A percentile compares a stretch with the other conserved stretches of the same genome.
These are phyloP conservation scores for Sugiyamaella pinicola DNA, from an alignment of 1,139 yeast genomes.

Conservation along the genomic window DNA sequence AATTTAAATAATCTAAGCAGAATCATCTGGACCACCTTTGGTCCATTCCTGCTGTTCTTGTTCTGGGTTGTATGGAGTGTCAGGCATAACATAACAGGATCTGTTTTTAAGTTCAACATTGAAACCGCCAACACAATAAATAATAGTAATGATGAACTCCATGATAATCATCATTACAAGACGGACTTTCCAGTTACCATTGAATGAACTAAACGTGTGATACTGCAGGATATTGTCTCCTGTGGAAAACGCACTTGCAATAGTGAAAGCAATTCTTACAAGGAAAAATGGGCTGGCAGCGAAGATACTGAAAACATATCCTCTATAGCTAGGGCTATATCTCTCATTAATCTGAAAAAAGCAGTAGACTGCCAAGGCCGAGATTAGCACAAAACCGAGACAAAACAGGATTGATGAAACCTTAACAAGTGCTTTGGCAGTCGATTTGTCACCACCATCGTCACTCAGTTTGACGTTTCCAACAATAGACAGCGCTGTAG, in stretches of 20 bases:
- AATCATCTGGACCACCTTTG: background rate
- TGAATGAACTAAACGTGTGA: conserved; percentile 25
- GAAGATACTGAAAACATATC: conserved; percentile 16
- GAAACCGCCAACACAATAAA: conserved; percentile 18
- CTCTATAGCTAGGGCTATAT: conserved; percentile 15
- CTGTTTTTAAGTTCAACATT: conserved; percentile 13
- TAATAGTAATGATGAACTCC: conserved; percentile 21
- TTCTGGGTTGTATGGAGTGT: background rate
- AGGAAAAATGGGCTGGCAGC: conserved; percentile 22
- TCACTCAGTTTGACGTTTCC: conserved; percentile 18
- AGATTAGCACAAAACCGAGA: conserved; percentile 13
- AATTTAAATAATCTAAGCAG: background rate
- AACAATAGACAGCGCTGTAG: conserved; percentile 21
- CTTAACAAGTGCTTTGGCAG: conserved; percentile 16
- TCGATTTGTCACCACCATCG: conserved; percentile 3
- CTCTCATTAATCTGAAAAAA: conserved; percentile 11
- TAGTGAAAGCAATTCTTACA: conserved; percentile 20
- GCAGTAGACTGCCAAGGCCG: conserved; percentile 19
- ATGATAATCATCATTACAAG: conserved; percentile 26
- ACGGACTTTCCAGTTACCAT: conserved; percentile 26
- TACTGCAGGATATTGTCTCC: conserved; percentile 9
- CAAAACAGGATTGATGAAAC: conserved; percentile 22
- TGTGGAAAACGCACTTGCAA: conserved; percentile 19
- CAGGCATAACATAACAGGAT: conserved; percentile 15
- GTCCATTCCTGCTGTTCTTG: conserved; percentile 7